Conservation (phyloP, 768 basidiomycete genomes). For the Tulasnella sp. region DNA sequence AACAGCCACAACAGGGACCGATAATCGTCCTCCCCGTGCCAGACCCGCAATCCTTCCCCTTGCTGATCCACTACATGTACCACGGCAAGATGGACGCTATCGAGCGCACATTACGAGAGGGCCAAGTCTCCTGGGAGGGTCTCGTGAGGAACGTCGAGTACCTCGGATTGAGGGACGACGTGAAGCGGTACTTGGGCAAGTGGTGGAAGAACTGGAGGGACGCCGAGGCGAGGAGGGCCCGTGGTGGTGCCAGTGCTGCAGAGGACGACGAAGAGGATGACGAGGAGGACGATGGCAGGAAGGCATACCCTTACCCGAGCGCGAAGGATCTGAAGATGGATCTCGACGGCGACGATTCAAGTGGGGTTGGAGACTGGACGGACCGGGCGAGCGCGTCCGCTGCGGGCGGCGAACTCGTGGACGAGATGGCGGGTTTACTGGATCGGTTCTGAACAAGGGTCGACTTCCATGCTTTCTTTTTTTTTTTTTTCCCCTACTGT, state of each 20-base stretch:
- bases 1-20: conserved; percentile 37
- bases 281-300: background rate
- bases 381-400: background rate
- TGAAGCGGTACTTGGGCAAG: conserved; percentile 45
- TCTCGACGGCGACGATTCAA: conserved; percentile 2
- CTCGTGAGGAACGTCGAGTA: conserved; percentile 87
- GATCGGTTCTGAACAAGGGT: conserved; percentile 19
- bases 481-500: background rate
- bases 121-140: conserved; percentile 75
- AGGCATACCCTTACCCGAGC: conserved; percentile 3
- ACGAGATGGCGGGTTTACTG: conserved; percentile 25
- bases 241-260: background rate
- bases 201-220: conserved; percentile 27
- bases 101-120: conserved; percentile 60
- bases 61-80: conserved; percentile 77
- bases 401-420: background rate
- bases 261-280: conserved; percentile 20
- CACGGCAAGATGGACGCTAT: conserved; percentile 66
- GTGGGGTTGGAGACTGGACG: conserved; percentile 6
- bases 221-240: background rate
- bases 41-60: conserved; percentile 64
- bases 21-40: conserved; percentile 70
- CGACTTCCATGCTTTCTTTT: background rate
- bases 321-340: conserved; percentile 19
- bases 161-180: conserved; percentile 66